Conservation (phyloP, 2,329 filamentous ascomycete genomes). For the Pseudogymnoascus sp. region DNA sequence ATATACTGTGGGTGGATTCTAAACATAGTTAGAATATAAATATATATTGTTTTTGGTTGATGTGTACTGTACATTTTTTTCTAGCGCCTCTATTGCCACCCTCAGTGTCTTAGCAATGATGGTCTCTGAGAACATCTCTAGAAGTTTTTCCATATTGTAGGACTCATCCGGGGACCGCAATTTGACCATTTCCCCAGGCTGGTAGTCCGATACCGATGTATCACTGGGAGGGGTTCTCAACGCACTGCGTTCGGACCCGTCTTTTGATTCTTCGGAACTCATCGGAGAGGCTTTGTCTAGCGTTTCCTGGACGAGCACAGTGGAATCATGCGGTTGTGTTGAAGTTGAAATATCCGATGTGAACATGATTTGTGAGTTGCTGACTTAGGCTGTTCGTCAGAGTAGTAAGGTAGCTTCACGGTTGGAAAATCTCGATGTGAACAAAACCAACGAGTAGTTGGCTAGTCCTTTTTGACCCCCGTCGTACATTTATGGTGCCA, state of each 20-base stretch:
- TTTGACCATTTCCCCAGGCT: not conserved
- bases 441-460: not conserved
- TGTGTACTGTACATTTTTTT: constrained; percentile 4
- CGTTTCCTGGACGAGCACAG: not conserved
- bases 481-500: not conserved
- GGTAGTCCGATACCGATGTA: not conserved
- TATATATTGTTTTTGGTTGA: not conserved
- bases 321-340: not conserved
- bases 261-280: not conserved
- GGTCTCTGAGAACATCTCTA: constrained; percentile 19
- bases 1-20: constrained; percentile 18
- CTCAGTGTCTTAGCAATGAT: constrained; percentile 19
- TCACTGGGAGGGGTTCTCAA: not conserved
- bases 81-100: constrained; percentile 15
- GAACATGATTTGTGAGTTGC: not conserved
- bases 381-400: not conserved
- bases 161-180: not conserved
- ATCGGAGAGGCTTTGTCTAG: not conserved
- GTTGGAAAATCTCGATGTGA: not conserved
- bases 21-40: not conserved
- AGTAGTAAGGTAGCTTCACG: not conserved
- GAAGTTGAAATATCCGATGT: not conserved
- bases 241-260: not conserved
- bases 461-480: not conserved
- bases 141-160: not conserved